These are phyloP conservation scores for Phytophthora macrochlamydospora DNA, from an alignment of 352 stramenopile species.

Conservation along the genomic window DNA sequence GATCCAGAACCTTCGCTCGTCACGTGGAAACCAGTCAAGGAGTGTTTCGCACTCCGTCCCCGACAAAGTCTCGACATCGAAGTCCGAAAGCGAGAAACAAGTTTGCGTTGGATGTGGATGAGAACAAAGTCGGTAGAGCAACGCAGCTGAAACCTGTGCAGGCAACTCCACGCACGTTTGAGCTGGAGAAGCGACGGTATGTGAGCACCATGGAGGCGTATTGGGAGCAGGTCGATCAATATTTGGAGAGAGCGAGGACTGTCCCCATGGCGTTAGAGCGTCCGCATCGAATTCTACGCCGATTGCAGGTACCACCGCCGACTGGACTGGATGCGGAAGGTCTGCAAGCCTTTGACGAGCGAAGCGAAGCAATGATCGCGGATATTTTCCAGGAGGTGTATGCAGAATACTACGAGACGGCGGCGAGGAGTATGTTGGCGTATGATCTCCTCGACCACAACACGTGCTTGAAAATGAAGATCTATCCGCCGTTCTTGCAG, in stretches of 20 bases:
- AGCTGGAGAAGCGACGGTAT: constrained; percentile 78
- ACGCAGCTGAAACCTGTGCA: constrained; percentile 58
- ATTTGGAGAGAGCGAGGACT: constrained; percentile 48
- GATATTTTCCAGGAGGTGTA: constrained; percentile 83
- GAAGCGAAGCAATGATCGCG: constrained; percentile 72
- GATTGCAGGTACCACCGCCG: constrained; percentile 73
- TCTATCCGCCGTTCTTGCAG: constrained; percentile 81
- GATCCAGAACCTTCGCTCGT: constrained; percentile 60
- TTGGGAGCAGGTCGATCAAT: constrained; percentile 80
- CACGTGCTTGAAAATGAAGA: constrained; percentile 72
- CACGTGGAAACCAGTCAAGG: constrained; percentile 70
- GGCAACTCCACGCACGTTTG: constrained; percentile 68
- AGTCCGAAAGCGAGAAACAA: constrained; percentile 34
- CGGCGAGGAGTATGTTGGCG: constrained; percentile 83
- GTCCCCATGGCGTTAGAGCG: constrained; percentile 70
- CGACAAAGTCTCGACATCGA: constrained; percentile 41
- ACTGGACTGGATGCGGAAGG: constrained; percentile 45
- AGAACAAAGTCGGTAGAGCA: constrained; percentile 23
- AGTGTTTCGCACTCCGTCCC: constrained; percentile 60
- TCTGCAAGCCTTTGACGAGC: constrained; percentile 60
- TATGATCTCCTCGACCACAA: constrained; percentile 88
- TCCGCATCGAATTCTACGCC: constrained; percentile 64
- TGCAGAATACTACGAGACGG: constrained; percentile 74
- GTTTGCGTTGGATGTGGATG: constrained; percentile 51
- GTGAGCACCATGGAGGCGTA: constrained; percentile 85